Evolutionary conservation across 1,284 basidiomycete genomes (phyloP), one percentile per base, ranked within the genome.

Genomic region (Xerocomus nothofagi): DNA sequence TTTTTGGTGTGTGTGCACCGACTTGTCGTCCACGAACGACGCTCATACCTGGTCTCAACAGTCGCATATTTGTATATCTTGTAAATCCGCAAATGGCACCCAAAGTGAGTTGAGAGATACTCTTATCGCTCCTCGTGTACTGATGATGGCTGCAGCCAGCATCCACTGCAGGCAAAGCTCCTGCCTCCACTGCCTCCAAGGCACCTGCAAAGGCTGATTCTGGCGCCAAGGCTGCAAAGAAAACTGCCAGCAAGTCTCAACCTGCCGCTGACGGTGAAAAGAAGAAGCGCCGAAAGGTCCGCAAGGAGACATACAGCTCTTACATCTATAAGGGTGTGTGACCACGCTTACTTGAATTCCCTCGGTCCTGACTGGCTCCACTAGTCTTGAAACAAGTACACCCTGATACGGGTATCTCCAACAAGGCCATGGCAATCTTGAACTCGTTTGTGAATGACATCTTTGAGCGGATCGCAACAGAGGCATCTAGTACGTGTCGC

Each of bases 261-360:
- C 81, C 80, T 20, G 73, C 73, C 47, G 79, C 74, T 44, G 74
- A 73, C 33, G 85, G 81, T 49, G 84, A 90, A 68, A 93, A 94
- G 86, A 93, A 93, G 85, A 87, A 88, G 77, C 80, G 88, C 73
- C 88, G 88, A 78, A 94, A 93, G 79, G 72, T 84, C 54, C 78
- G 88, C 71, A 91, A 89, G 82, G 91, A 94, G 77, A 93, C 91
- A 15, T 94, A 93, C 79, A 89, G 88, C 47, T 93, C 92, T 5
- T 95, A 95, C 78, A 93, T 95, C 71, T 94, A 94, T 82, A 94
- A 93, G 72, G 88, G 88, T 88, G 3, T 31, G 59, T 51, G 4
- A 0, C 0, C 2, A 17, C 1, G 1, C 10, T 11, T 23, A 6
- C 3, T 24, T 9, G 72, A 66, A 57, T 73, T 76, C 50, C 72